Base-by-base conservation (phyloP, 1,139 yeast genomes). In the Diutina pseudorugosa region DNA sequence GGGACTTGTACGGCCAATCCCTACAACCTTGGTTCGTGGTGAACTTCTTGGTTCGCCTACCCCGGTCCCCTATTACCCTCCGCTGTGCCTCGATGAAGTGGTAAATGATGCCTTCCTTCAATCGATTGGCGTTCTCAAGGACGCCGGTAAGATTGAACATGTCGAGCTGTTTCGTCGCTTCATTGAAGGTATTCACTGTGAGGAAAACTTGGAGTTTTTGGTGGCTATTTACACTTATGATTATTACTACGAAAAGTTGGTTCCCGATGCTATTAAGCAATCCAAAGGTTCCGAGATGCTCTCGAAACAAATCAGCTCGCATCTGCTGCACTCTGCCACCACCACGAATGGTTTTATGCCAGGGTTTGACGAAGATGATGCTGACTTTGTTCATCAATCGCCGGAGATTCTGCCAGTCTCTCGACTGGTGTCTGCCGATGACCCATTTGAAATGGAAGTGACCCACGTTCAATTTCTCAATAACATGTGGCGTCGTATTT, bases 391-490 rank as follows among this genome's bases (percentile, higher is more conserved):
- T 19, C 58, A 55, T 16, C 53, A 23, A 3, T 41, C 51, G 4
- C 71, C 76, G 75, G 66, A 66, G 47, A 59, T 57, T 33, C 63
- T 70, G 44, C 59, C 62, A 52, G 52, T 67, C 12, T 60, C 59
- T 23, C 25, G 25, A 5, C 23, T 43, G 19, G 54, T 52, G 4
- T 42, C 50, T 48, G 56, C 55, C 47, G 30, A 41, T 11, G 50
- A 47, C n/a, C 19, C 42, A 5, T 42, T 21, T 36, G 33, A 16
- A 6, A n/a, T 47, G 42, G 47, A 41, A 11, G 47, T 20, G 41
- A 47, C 36, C 7, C 51, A 47, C 11, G 16, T 20, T 14, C 41
- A 43, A 19, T 43, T 57, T 41, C 51, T 58, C 20, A n/a, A 49
- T 12, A 54, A 54, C 30, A 59, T 57, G 52, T 58, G 60, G 60